Percentiles rank a stretch among this genome's conserved stretches.
phyloP scores from a whole-genome alignment of 176 grass and related monocot genomes.

The bread wheat (Triticum aestivum) region IWGSC_CS_RefSeq_v2.1 NC_057803.1:555818838-555819337 shows the following conservation, averaged over 20 bases:
- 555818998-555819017: slow-evolving; percentile 75
- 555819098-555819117: slow-evolving; percentile 70
- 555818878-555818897: slow-evolving; percentile 67
- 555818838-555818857: slow-evolving; percentile 83
- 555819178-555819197: slow-evolving; percentile 88
- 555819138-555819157: slow-evolving; percentile 65
- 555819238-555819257: slow-evolving; percentile 98
- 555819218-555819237: slow-evolving; percentile 95
- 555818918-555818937: slow-evolving; percentile 52
- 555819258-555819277: slow-evolving; percentile 96
- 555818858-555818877: slow-evolving; percentile 79
- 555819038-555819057: slow-evolving; percentile 68
- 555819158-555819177: slow-evolving; percentile 78
- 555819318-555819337: slow-evolving; percentile 78
- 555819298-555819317: slow-evolving; percentile 79
- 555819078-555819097: slow-evolving; percentile 63
- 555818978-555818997: slow-evolving; percentile 43
- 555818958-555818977: slow-evolving; percentile 43
- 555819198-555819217: slow-evolving; percentile 78
- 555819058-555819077: slow-evolving; percentile 57
- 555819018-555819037: slow-evolving; percentile 71
- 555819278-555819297: slow-evolving; percentile 78
- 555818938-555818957: slow-evolving; percentile 36
- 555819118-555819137: slow-evolving; percentile 73
- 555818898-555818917: slow-evolving; percentile 66